These are phyloP conservation scores for Erysimum cheiranthoides DNA, from an alignment of 345 rosid genomes.

Conservation along the genomic window DNA sequence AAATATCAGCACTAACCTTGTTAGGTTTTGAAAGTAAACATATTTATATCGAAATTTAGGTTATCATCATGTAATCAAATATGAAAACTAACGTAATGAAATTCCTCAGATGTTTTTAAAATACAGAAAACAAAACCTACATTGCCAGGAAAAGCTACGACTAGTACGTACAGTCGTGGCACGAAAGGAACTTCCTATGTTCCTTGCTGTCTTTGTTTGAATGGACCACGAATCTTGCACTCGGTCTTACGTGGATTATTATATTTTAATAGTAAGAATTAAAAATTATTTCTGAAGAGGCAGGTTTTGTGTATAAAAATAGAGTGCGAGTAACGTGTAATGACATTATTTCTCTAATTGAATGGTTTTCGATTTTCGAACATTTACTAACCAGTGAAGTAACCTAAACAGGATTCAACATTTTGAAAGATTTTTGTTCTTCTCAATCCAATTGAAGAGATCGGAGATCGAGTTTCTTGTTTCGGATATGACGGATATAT, in stretches of 20 bases:
- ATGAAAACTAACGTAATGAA: conserved; percentile 37
- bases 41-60: neutral
- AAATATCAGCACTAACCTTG: conserved; percentile 25
- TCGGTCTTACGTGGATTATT: conserved; percentile 43
- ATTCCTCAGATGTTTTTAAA: conserved; percentile 14
- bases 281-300: conserved; percentile 11
- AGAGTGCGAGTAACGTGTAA: conserved; percentile 18
- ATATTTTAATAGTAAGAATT: neutral
- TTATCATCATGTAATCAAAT: neutral
- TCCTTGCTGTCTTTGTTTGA: conserved; percentile 33
- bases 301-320: conserved; percentile 16
- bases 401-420: conserved; percentile 17
- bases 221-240: conserved; percentile 52
- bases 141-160: neutral
- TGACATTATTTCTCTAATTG: conserved; percentile 14
- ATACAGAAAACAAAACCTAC: conserved; percentile 13
- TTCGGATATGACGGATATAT: conserved; percentile 59
- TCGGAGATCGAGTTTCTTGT: too few relatives aligned
- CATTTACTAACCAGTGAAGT: neutral
- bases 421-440: neutral
- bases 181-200: conserved; percentile 43
- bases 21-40: conserved; percentile 35
- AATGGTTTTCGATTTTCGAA: neutral
- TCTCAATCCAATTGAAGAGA: neutral
- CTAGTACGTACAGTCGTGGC: conserved; percentile 52